Evolutionary conservation across 1,284 basidiomycete genomes (phyloP), one percentile per base, ranked within the genome.

Genomic region (Athelia psychrophila): DNA sequence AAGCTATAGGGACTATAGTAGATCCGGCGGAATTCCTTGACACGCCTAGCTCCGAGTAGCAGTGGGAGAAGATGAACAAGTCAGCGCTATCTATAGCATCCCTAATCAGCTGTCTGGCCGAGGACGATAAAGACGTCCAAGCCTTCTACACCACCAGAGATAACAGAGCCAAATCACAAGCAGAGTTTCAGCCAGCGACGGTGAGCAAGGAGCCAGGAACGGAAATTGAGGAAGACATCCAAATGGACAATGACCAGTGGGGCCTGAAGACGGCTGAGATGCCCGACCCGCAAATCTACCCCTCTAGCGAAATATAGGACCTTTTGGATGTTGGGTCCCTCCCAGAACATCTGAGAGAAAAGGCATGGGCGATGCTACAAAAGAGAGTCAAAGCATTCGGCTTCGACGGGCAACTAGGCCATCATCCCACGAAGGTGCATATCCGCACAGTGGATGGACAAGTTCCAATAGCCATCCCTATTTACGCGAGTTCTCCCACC

Each of bases 401-500:
- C 0, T 54, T 68, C 13, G 61, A 65, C 44, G 65, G 63, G 1
- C 44, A 61, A 2, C 50, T 68, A 12, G 66, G 68, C 0, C 40
- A 61, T 3, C 38, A 60, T 49, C 16, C 36, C 33, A 30, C 47
- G 9, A 46, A 58, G 51, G 56, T 63, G n/a, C 13, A 54, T 23
- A 51, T 65, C 49, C 25, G 51, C 5, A 30, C 51, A 18, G 22
- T 49, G 44, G 38, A 25, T 33, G 54, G 61, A 13, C 27, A 54
- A 3, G 47, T 55, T 9, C 63, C 64, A 2, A 54, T 68, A 2
- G 59, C 63, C 2, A 38, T 62, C 9, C 62, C 67, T 1, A 61
- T 61, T 54, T 64, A 62, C 51, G 51, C 54, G 10, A 54, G 59
- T 2, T 71, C 69, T 2, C 69, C 68, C 1, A 61, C 57, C 1